Evolutionary conservation across 129 eudicot genomes (phyloP), one percentile per base, ranked within the genome.

Genomic region (Deinandra increscens): DNA sequence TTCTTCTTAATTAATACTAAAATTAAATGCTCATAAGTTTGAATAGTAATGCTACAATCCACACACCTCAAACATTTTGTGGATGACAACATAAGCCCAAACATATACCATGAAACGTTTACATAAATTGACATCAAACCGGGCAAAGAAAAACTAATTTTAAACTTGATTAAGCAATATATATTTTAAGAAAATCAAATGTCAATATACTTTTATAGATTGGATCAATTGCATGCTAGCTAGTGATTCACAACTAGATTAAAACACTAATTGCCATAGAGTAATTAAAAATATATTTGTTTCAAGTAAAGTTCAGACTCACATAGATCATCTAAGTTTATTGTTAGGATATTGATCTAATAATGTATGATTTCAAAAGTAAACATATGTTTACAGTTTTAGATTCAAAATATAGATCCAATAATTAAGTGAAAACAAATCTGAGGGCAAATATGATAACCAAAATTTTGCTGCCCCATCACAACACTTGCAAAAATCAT

Each of bases 361-460:
- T 26, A 56, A 26, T 56, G 59, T 19, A 56, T 3, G 41, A 29
- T 58, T 58, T 12, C 49, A 17, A 13, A 50, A 34, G 73, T 22
- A 68, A 36, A 68, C 73, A 26, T 49, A 68, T 1, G 34, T 2
- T 18, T 13, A 50, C 29, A 36, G 13, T 68, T 9, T 23, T 33
- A 7, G 23, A 15, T 48, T 48, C 31, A 67, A 46, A 8, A 36
- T 4, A 36, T 55, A 23, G 55, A 70, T 70, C 42, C 65, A 55
- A 26, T 20, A 19, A 7, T 0, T 54, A 67, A 46, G 6, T 38
- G 15, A 39, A 69, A 36, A 69, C 29, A 9, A 41, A 51, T 69
- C 63, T 6, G 39, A 37, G n/a, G 41, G 61, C 64, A 37, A n/a
- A 26, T 54, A 41, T 41, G 56, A 56, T 34, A 51, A 33, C 33